Conservation (phyloP, 78 protist genomes). For the Cyanophora paradoxa region DNA sequence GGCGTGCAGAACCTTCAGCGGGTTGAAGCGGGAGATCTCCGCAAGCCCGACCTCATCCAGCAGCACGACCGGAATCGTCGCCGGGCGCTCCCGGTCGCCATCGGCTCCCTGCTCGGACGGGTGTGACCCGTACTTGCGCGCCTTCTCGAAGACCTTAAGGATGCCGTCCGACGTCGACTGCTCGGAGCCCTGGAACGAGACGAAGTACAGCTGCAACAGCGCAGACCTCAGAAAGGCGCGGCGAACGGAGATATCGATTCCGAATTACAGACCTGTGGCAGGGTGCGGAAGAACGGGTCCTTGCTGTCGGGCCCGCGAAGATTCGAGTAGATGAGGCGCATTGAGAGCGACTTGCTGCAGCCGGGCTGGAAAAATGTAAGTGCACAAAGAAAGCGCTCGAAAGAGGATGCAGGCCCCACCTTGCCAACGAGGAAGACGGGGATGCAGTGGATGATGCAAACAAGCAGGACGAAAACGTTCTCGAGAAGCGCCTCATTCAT, state of each 20-base stretch:
- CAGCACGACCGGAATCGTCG: conserved; percentile 30
- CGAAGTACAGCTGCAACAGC: not conserved
- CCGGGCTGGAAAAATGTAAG: too few species aligned
- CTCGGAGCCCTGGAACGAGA: conserved; percentile 50
- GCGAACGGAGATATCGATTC: too few species aligned
- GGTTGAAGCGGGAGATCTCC: conserved; percentile 39
- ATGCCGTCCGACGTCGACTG: conserved; percentile 46
- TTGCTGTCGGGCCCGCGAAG: conserved; percentile 28
- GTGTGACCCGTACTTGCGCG: conserved; percentile 27
- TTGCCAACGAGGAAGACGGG: conserved; percentile 46
- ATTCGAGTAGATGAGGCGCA: conserved; percentile 12
- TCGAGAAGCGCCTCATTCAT: conserved; percentile 50
- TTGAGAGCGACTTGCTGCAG: conserved; percentile 49
- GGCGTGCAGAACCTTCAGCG: conserved; percentile 64
- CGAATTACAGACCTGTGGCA: conserved; percentile 30
- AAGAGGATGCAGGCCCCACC: too few species aligned
- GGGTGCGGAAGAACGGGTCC: not conserved
- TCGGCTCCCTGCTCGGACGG: too few species aligned
- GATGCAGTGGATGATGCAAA: conserved; percentile 31
- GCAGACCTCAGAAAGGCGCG: too few species aligned
- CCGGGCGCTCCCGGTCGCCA: not conserved
- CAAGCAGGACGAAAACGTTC: conserved; percentile 50
- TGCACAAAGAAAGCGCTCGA: too few species aligned
- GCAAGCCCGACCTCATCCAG: conserved; percentile 65
- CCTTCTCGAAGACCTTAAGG: conserved; percentile 3